Evolutionary conservation across 352 stramenopile genomes (phyloP).

Genomic region (Pythium oligandrum): DNA sequence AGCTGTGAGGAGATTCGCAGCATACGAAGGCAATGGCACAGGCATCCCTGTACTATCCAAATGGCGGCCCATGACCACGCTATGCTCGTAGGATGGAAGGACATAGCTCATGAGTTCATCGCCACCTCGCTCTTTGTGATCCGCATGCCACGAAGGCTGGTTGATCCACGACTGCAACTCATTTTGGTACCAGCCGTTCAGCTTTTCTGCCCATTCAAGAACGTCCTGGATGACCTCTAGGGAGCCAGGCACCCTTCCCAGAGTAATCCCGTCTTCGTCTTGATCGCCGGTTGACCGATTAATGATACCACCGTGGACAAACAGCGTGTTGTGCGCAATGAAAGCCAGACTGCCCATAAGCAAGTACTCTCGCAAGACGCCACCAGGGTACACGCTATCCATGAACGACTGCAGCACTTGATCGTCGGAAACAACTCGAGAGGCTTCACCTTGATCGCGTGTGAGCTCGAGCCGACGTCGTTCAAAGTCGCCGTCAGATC

Average conservation of each 20-base stretch:
- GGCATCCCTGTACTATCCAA: constrained; percentile 79
- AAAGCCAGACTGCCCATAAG: constrained; percentile 73
- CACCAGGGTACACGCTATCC: constrained; percentile 60
- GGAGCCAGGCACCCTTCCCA: constrained; percentile 71
- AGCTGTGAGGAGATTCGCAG: constrained; percentile 49
- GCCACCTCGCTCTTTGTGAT: constrained; percentile 49
- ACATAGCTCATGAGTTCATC: constrained; percentile 72
- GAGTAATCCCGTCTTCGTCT: constrained; percentile 29
- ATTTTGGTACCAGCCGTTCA: constrained; percentile 82
- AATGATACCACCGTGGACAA: constrained; percentile 90
- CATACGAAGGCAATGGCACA: constrained; percentile 30
- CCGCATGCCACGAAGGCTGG: constrained; percentile 67
- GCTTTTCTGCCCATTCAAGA: constrained; percentile 49
- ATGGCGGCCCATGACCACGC: constrained; percentile 71
- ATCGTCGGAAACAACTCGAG: constrained; percentile 50
- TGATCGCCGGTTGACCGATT: constrained; percentile 21
- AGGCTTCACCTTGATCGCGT: constrained; percentile 11
- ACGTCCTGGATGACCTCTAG: constrained; percentile 25
- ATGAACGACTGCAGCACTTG: constrained; percentile 78
- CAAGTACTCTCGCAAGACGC: constrained; percentile 85
- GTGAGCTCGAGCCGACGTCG: constrained; percentile 74
- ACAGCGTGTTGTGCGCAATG: constrained; percentile 83
- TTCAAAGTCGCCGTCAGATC: constrained; percentile 87
- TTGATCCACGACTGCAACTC: constrained; percentile 78
- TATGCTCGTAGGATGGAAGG: constrained; percentile 46